Percentiles rank a stretch among this genome's conserved stretches.
Conservation (phyloP, 345 rosid species). For the Bretschneidera sinensis region DNA sequence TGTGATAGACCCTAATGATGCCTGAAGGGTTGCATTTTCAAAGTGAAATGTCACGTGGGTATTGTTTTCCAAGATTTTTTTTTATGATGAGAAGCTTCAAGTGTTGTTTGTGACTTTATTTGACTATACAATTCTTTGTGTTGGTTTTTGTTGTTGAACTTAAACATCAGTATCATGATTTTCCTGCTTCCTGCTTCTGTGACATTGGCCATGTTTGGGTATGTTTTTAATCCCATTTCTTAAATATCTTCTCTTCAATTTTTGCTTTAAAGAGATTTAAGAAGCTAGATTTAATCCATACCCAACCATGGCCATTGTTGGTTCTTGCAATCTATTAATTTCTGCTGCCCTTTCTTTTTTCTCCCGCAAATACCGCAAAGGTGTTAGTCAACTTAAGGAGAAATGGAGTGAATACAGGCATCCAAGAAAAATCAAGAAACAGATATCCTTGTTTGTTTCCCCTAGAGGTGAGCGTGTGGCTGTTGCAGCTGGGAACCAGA, state of each 20-base stretch:
- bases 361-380: constrained; percentile 29
- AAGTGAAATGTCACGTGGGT: not conserved
- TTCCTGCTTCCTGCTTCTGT: too few species aligned
- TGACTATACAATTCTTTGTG: not conserved
- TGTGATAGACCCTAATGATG: not conserved
- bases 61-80: too few species aligned
- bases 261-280: too few species aligned
- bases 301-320: not conserved
- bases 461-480: constrained; percentile 75
- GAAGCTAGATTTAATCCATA: too few species aligned
- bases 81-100: not conserved
- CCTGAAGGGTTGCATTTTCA: not conserved
- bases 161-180: too few species aligned
- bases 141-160: not conserved
- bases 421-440: constrained; percentile 38
- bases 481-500: constrained; percentile 66
- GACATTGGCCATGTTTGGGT: too few species aligned
- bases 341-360: constrained; percentile 4
- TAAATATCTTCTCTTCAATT: too few species aligned
- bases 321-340: constrained; percentile 4
- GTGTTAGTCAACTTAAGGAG: constrained; percentile 58
- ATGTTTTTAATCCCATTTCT: too few species aligned
- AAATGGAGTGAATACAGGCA: constrained; percentile 52
- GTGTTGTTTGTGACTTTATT: not conserved
- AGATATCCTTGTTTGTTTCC: constrained; percentile 57